Evolutionary conservation across 1,284 basidiomycete genomes (phyloP).

Genomic region (Xerocomus amazonicus): DNA sequence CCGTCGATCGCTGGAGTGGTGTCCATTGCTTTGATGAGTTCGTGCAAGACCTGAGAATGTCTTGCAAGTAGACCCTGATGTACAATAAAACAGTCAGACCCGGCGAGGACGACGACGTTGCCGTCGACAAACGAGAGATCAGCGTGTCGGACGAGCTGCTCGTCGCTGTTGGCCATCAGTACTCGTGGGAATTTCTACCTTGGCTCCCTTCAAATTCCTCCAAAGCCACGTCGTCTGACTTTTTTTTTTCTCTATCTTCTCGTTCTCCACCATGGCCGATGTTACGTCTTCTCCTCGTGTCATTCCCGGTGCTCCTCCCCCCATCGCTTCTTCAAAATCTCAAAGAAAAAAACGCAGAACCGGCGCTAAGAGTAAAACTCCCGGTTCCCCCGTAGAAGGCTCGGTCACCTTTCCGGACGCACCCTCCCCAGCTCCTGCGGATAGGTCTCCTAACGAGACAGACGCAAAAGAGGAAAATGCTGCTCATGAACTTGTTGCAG

Average conservation of each 20-base stretch:
- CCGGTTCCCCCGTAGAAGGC: conserved; percentile 36
- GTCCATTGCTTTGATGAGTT: conserved; percentile 35
- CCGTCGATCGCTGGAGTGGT: conserved; percentile 43
- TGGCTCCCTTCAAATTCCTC: conserved; percentile 16
- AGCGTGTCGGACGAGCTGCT: conserved; percentile 38
- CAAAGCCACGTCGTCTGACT: not conserved
- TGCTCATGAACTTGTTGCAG: conserved; percentile 45
- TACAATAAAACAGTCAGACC: conserved; percentile 57
- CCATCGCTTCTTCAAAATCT: conserved; percentile 51
- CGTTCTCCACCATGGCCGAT: conserved; percentile 44
- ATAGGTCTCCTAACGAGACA: conserved; percentile 46
- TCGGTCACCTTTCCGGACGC: conserved; percentile 43
- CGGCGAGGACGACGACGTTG: conserved; percentile 58
- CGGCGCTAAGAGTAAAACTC: conserved; percentile 40
- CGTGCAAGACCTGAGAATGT: conserved; percentile 50
- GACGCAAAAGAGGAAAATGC: conserved; percentile 50
- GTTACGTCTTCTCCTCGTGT: conserved; percentile 44
- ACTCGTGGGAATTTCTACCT: conserved; percentile 22
- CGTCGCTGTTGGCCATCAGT: conserved; percentile 12
- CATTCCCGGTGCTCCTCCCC: conserved; percentile 72
- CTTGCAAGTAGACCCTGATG: conserved; percentile 62
- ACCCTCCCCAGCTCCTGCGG: conserved; percentile 45
- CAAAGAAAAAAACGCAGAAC: conserved; percentile 69
- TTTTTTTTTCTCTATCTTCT: not conserved
- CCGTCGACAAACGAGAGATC: conserved; percentile 65